A percentile compares a stretch with the other conserved stretches of the same genome.
Evolutionary conservation across 495 filamentous ascomycete genomes (phyloP).

Genomic region (Tuber brumale): DNA sequence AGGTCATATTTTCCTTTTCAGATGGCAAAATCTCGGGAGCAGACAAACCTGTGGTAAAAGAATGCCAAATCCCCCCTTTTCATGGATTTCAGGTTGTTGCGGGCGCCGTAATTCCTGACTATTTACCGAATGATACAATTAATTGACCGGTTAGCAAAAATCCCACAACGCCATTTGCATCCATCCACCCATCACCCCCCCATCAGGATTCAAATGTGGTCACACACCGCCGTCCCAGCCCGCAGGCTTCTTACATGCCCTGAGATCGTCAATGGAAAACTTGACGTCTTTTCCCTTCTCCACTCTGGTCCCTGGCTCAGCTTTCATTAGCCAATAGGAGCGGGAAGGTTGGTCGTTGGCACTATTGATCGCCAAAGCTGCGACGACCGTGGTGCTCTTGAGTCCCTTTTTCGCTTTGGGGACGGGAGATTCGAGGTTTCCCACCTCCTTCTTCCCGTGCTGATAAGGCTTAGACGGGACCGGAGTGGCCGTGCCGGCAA

Average conservation of each 20-base stretch:
- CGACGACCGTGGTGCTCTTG: not conserved
- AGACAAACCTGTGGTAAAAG: constrained; percentile 74
- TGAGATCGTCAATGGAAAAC: constrained; percentile 91
- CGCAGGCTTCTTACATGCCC: constrained; percentile 61
- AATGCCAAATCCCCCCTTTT: constrained; percentile 85
- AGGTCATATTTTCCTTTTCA: not conserved
- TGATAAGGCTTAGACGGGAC: not conserved
- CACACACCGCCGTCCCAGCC: constrained; percentile 72
- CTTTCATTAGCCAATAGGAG: constrained; percentile 88
- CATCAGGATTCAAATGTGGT: not conserved
- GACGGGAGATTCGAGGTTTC: not conserved
- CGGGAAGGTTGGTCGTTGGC: not conserved
- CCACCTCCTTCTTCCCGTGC: not conserved
- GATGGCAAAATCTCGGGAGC: constrained; percentile 12
- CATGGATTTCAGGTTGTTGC: constrained; percentile 86
- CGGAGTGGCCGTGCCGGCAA: not conserved
- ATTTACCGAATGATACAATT: constrained; percentile 9
- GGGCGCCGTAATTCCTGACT: constrained; percentile 40
- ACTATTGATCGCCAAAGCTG: not conserved
- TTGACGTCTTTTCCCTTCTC: constrained; percentile 81
- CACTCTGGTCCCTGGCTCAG: constrained; percentile 78
- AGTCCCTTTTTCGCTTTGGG: not conserved
- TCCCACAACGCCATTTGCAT: not conserved
- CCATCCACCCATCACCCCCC: not conserved
- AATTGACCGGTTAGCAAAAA: not conserved